Evolutionary conservation across 371 early-diverging fungal genomes (phyloP).

Genomic region (Actinomortierella wolfii): DNA sequence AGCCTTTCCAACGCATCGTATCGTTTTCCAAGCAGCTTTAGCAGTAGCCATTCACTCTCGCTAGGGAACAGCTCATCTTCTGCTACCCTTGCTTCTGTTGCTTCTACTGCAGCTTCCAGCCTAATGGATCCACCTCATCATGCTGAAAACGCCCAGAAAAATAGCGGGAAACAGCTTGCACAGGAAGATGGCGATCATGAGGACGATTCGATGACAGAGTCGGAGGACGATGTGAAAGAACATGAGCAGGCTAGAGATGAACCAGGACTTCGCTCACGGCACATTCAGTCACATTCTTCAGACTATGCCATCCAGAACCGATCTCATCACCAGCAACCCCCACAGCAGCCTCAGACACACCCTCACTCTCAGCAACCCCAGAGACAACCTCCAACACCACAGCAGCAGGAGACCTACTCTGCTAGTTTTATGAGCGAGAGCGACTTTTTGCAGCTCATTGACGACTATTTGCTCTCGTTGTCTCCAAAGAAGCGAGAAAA

Average conservation of each 20-base stretch:
- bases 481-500: constrained; percentile 68
- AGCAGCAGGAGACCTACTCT: constrained; percentile 24
- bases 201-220: constrained; percentile 16
- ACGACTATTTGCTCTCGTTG: constrained; percentile 59
- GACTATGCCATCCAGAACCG: no score
- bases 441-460: constrained; percentile 26
- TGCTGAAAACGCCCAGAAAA: not conserved
- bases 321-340: constrained; percentile 5
- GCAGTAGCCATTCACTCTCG: no score
- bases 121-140: not conserved
- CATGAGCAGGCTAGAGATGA: constrained; percentile 1
- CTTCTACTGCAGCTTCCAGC: no score
- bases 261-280: not conserved
- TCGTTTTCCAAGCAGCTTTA: no score
- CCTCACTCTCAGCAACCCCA: not conserved
- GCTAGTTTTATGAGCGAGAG: constrained; percentile 32
- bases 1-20: no score
- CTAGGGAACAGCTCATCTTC: no score
- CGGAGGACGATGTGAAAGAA: constrained; percentile 9
- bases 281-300: not conserved
- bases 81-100: no score
- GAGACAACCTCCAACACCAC: constrained; percentile 11
- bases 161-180: constrained; percentile 15
- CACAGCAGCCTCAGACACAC: constrained; percentile 3
- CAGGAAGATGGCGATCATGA: constrained; percentile 7